Conservation (phyloP, 1,284 basidiomycete genomes). For the Vanrija humicola region DNA sequence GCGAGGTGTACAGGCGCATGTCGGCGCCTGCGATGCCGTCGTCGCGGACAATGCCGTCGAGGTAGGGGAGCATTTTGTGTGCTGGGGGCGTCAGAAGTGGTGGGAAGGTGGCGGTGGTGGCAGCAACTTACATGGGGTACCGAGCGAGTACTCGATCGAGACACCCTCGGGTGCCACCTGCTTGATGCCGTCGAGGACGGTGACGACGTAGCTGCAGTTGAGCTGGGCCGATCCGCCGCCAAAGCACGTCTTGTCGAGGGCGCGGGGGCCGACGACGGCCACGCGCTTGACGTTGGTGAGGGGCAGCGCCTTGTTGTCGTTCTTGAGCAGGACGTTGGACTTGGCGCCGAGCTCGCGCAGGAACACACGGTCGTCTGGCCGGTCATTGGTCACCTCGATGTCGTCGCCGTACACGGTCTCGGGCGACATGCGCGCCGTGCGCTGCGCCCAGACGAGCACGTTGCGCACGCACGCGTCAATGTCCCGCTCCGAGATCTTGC, state of each 20-base stretch:
- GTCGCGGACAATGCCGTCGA: constrained; percentile 8
- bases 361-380: neutral
- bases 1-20: neutral
- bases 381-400: constrained; percentile 2
- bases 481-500: constrained; percentile 51
- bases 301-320: constrained; percentile 44
- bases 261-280: constrained; percentile 60
- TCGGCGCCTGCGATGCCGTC: constrained; percentile 7
- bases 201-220: constrained; percentile 52
- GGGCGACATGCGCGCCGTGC: constrained; percentile 13
- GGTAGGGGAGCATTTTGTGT: constrained; percentile 9
- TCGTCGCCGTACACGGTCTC: constrained; percentile 19
- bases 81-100: no score
- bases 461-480: constrained; percentile 7
- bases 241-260: constrained; percentile 52
- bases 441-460: constrained; percentile 39
- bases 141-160: constrained; percentile 49
- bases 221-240: constrained; percentile 57
- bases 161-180: constrained; percentile 43
- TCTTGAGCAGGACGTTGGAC: constrained; percentile 67
- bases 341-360: constrained; percentile 40
- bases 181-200: constrained; percentile 53
- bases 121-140: neutral
- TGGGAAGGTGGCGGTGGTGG: neutral
- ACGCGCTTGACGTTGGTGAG: constrained; percentile 37